A percentile compares a stretch with the other conserved stretches of the same genome.
phyloP scores from a whole-genome alignment of 768 basidiomycete genomes.

The Calocera viscosa region DNA sequence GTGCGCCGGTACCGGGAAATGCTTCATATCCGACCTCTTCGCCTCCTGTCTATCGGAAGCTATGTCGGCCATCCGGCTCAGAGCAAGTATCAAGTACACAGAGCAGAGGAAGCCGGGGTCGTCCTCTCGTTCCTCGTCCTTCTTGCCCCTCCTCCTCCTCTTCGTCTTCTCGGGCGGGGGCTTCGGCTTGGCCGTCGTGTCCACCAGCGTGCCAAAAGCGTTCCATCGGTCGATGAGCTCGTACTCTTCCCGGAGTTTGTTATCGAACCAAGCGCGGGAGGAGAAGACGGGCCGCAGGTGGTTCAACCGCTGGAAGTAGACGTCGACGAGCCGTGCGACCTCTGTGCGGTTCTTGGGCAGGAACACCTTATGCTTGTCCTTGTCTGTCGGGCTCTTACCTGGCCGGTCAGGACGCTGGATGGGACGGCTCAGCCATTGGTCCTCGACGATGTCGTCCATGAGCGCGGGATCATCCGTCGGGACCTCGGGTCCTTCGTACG shows the following conservation, averaged over 20 bases:
- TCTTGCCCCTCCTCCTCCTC: not conserved
- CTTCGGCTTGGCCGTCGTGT: not conserved
- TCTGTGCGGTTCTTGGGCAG: slow-evolving; percentile 1
- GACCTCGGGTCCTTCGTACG: slow-evolving; percentile 67
- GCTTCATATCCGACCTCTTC: slow-evolving; percentile 8
- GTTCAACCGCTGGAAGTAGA: slow-evolving; percentile 68
- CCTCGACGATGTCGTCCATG: slow-evolving; percentile 40
- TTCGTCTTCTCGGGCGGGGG: slow-evolving; percentile 4
- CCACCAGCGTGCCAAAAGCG: not conserved
- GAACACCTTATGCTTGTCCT: not conserved
- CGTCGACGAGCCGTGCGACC: slow-evolving; percentile 37
- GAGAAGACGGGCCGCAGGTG: slow-evolving; percentile 62
- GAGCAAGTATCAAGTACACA: slow-evolving; percentile 61
- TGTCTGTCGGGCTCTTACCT: not conserved
- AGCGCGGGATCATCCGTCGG: not conserved
- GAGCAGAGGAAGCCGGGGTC: slow-evolving; percentile 73
- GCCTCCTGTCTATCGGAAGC: slow-evolving; percentile 2
- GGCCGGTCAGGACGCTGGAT: not conserved
- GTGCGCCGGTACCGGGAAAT: slow-evolving; percentile 22
- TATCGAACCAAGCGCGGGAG: slow-evolving; percentile 53
- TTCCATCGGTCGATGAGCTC: slow-evolving; percentile 32
- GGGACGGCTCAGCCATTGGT: slow-evolving; percentile 13
- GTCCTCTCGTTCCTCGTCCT: slow-evolving; percentile 24
- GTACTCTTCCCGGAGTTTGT: slow-evolving; percentile 53
- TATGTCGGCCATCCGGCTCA: slow-evolving; percentile 37